Conservation (phyloP, 768 basidiomycete species). For the Pleurotus platypus region DNA sequence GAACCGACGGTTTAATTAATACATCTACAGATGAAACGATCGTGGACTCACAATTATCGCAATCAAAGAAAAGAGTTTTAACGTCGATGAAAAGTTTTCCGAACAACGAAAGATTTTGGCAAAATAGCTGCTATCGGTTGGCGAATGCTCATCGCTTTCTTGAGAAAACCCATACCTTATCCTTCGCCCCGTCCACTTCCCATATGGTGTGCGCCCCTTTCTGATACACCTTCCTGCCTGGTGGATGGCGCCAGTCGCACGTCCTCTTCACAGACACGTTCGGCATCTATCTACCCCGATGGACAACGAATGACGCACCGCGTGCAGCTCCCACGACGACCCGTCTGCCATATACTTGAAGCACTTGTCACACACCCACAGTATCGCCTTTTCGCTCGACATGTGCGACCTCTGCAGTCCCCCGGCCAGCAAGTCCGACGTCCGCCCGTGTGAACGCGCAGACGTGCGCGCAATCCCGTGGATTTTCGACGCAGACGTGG, state of each 20-base stretch:
- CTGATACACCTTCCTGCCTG: constrained; percentile 88
- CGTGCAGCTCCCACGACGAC: constrained; percentile 62
- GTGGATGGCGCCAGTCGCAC: constrained; percentile 70
- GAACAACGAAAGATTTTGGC: constrained; percentile 92
- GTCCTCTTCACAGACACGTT: constrained; percentile 43
- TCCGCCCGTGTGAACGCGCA: constrained; percentile 64
- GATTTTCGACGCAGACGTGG: constrained; percentile 31
- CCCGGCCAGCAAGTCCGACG: constrained; percentile 68
- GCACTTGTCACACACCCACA: constrained; percentile 91
- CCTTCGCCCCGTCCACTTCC: constrained; percentile 89
- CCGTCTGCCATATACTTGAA: constrained; percentile 95
- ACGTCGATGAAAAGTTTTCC: constrained; percentile 99
- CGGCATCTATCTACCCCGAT: not conserved
- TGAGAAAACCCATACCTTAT: constrained; percentile 55
- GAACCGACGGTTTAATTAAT: not conserved
- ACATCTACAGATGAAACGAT: not conserved
- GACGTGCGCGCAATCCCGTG: constrained; percentile 48
- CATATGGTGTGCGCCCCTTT: constrained; percentile 87
- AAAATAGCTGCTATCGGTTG: constrained; percentile 67
- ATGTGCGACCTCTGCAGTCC: constrained; percentile 47
- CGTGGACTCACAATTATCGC: constrained; percentile 66
- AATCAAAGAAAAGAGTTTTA: constrained; percentile 92
- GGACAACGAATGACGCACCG: constrained; percentile 39
- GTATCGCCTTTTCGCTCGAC: constrained; percentile 41
- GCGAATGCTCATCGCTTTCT: not conserved